Evolutionary conservation across 192 early-diverging fungal genomes (phyloP), one percentile per base, ranked within the genome.

Genomic region (Coemansia sp.): DNA sequence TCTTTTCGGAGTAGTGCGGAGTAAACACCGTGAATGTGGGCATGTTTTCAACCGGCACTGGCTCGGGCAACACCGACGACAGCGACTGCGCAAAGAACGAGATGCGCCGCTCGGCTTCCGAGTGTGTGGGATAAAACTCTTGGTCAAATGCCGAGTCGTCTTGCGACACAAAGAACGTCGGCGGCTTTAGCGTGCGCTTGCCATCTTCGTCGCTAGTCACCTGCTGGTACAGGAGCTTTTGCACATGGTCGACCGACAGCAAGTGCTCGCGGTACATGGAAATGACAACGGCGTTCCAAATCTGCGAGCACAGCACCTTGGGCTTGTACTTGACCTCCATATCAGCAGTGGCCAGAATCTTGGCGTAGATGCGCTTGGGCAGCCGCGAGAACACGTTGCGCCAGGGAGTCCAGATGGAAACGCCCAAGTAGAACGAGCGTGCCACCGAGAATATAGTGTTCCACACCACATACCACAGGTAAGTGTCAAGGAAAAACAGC

Each of bases 381-480:
- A 92, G 66, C 14, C 84, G 78, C 30, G 85, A 80, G 50, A 90
- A 90, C 46, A 88, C 85, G 43, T 88, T 86, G 54, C 89, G 78
- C 88, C 88, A 88, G 13, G 89, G 85, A 3, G 88, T 83, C 87
- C 88, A 88, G 56, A 88, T 86, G 9, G 89, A 90, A 19, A 90
- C 78, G 17, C 88, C 90, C 5, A 88, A 81, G 35, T 85, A 82
- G 47, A 92, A 88, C 5, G 88, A 83, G 37, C 82, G 81, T 23
- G 79, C 81, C 21, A 90, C 87, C 3, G 89, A 90, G 41, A 92
- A 88, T 36, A 86, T 54, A 1, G 89, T 87, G 61, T 86, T 88
- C 88, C 88, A 90, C 34, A 90, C 87, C 21, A 90, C 85, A 51
- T 89, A 92, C 89, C 90, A 92, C 54, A 92, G 77, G 55, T 92